A percentile compares a stretch with the other conserved stretches of the same genome.
Conservation (phyloP, 2,329 filamentous ascomycete species). For the Volutella citrinella region DNA sequence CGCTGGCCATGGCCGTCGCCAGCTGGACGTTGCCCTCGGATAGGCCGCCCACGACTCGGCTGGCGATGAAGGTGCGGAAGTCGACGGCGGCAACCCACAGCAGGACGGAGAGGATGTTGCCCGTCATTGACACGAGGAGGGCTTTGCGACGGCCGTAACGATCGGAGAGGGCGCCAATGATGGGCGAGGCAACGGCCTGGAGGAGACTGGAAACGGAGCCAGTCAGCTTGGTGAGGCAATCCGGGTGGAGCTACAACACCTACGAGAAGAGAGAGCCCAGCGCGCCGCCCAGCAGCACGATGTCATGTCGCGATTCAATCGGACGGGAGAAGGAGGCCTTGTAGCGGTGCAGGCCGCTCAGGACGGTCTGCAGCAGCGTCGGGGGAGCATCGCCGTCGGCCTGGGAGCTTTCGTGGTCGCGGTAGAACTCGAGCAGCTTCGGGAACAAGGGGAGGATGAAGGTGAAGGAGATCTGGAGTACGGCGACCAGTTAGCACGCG, state of each 20-base stretch:
- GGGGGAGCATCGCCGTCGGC: constrained; percentile 42
- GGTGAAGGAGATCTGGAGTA: constrained; percentile 86
- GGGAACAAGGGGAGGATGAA: constrained; percentile 97
- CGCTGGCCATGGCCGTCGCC: constrained; percentile 92
- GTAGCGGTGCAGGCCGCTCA: constrained; percentile 86
- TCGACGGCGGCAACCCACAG: constrained; percentile 93
- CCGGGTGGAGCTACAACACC: constrained; percentile 17
- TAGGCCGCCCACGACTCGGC: constrained; percentile 83
- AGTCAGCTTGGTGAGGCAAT: constrained; percentile 10
- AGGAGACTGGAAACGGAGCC: constrained; percentile 59
- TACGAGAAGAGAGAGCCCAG: constrained; percentile 85
- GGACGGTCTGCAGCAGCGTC: constrained; percentile 74
- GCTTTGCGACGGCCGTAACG: constrained; percentile 82
- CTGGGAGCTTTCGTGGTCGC: constrained; percentile 69
- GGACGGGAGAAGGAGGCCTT: constrained; percentile 89
- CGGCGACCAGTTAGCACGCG: constrained; percentile 6
- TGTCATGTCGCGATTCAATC: constrained; percentile 95
- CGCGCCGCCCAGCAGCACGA: constrained; percentile 89
- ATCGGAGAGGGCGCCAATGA: constrained; percentile 88
- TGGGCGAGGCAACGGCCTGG: constrained; percentile 85
- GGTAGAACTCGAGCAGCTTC: constrained; percentile 93
- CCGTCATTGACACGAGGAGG: constrained; percentile 84
- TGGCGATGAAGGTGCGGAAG: constrained; percentile 95
- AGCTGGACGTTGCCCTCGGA: constrained; percentile 97
- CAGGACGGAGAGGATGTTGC: constrained; percentile 89